phyloP scores from a whole-genome alignment of 2,329 filamentous ascomycete genomes.

The Aspergillus calidoustus region DNA sequence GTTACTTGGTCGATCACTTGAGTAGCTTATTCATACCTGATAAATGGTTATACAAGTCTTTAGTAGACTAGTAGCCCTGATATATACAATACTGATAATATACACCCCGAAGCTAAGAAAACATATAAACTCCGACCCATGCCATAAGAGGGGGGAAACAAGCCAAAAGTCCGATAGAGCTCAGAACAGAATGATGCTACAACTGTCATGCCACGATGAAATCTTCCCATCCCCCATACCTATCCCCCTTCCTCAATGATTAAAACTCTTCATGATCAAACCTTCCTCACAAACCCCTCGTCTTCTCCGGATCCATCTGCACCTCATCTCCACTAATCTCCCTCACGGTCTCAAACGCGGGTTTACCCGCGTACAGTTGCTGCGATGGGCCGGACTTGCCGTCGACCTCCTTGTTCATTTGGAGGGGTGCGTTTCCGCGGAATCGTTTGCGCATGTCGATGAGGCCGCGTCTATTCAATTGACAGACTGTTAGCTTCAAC shows the following conservation, averaged over 20 bases:
- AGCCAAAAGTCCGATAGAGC: neutral
- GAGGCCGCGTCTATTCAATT: slow-evolving; percentile 68
- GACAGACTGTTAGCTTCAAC: neutral
- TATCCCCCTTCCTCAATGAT: neutral
- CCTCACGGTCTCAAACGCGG: slow-evolving; percentile 70
- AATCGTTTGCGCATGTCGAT: slow-evolving; percentile 99
- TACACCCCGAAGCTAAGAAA: slow-evolving; percentile 2
- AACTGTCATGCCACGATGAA: neutral
- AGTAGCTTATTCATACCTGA: neutral
- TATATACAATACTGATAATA: slow-evolving; percentile 6
- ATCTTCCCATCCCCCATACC: neutral
- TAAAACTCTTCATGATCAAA: neutral
- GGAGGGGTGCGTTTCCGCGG: slow-evolving; percentile 86
- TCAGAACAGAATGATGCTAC: neutral
- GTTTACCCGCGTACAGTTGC: slow-evolving; percentile 79
- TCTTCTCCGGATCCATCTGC: slow-evolving; percentile 54
- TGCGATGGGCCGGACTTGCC: slow-evolving; percentile 53
- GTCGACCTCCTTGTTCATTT: slow-evolving; percentile 68
- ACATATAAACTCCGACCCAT: slow-evolving; percentile 25
- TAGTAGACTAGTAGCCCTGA: neutral
- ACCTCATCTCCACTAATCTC: slow-evolving; percentile 70
- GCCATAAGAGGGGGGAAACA: slow-evolving; percentile 17
- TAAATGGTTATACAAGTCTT: neutral
- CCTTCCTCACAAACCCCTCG: slow-evolving; percentile 44
- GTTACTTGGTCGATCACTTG: neutral